Percentiles rank a stretch among this genome's conserved stretches.
Evolutionary conservation across 1,284 basidiomycete genomes (phyloP).

Genomic region (Ganoderma sp.): DNA sequence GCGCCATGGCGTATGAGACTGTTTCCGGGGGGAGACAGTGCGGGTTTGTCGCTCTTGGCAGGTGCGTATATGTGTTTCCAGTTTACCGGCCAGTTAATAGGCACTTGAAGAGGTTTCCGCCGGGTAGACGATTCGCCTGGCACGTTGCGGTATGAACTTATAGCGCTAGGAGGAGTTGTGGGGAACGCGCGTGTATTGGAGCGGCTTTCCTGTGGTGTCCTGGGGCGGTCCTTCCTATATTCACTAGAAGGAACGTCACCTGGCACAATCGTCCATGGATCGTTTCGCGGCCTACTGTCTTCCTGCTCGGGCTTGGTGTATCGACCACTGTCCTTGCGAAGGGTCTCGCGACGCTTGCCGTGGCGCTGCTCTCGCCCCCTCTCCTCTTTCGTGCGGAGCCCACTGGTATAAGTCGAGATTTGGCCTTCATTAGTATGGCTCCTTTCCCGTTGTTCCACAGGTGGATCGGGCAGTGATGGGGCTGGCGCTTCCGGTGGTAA

Average conservation of each 20-base stretch:
- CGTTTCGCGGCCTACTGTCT: slow-evolving; percentile 37
- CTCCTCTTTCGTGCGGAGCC: slow-evolving; percentile 37
- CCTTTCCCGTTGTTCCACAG: slow-evolving; percentile 56
- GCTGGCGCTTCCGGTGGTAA: slow-evolving; percentile 48
- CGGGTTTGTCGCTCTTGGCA: slow-evolving; percentile 31
- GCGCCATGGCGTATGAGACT: slow-evolving; percentile 41
- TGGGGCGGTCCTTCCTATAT: slow-evolving; percentile 40
- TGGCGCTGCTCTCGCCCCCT: slow-evolving; percentile 31
- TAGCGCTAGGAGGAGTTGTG: slow-evolving; percentile 18
- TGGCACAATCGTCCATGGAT: slow-evolving; percentile 54
- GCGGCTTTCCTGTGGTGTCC: slow-evolving; percentile 41
- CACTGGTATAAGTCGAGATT: slow-evolving; percentile 30
- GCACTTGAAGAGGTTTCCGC: slow-evolving; percentile 45
- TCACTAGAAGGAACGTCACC: slow-evolving; percentile 37
- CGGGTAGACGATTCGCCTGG: slow-evolving; percentile 31
- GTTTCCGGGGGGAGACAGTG: slow-evolving; percentile 28
- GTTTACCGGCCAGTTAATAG: slow-evolving; percentile 51
- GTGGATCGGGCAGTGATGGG: slow-evolving; percentile 52
- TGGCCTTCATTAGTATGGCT: slow-evolving; percentile 47
- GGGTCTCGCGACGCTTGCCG: slow-evolving; percentile 22
- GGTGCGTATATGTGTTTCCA: slow-evolving; percentile 52
- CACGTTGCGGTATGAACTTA: slow-evolving; percentile 41
- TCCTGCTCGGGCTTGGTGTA: slow-evolving; percentile 26
- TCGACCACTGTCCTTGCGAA: slow-evolving; percentile 22
- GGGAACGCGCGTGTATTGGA: slow-evolving; percentile 22